A percentile compares a stretch with the other conserved stretches of the same genome.
phyloP scores from a whole-genome alignment of 495 filamentous ascomycete species.

The Tuber umbilicatum region DNA sequence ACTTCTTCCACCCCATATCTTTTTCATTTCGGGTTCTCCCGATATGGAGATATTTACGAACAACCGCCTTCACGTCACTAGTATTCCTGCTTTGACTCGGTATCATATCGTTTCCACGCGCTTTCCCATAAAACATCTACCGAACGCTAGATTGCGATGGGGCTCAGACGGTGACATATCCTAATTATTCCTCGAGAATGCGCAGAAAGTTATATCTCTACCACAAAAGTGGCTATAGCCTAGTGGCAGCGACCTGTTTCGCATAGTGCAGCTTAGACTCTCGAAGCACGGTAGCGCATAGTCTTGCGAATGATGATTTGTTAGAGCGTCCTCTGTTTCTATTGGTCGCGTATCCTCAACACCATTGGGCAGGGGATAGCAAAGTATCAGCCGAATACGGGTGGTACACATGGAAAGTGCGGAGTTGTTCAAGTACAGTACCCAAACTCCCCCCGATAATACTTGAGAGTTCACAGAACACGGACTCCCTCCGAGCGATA shows the following conservation, averaged over 20 bases:
- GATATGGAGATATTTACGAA: not conserved
- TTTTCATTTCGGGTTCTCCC: not conserved
- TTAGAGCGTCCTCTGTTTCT: not conserved
- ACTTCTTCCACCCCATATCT: not conserved
- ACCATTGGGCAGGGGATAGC: not conserved
- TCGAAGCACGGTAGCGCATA: not conserved
- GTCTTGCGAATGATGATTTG: not conserved
- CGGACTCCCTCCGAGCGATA: not conserved
- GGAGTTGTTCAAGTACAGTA: not conserved
- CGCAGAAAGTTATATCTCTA: not conserved
- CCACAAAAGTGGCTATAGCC: not conserved
- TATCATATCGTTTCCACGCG: not conserved
- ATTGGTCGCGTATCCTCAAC: not conserved
- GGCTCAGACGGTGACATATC: not conserved
- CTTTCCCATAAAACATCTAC: not conserved
- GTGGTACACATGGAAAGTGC: conserved; percentile 5
- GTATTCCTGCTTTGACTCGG: not conserved
- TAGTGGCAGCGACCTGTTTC: not conserved
- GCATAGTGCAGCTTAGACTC: not conserved
- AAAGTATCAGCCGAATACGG: conserved; percentile 1
- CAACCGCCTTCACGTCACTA: not conserved
- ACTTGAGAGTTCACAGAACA: not conserved
- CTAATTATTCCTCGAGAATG: not conserved
- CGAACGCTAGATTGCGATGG: not conserved
- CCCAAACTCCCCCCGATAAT: not conserved